phyloP scores from a whole-genome alignment of 306 rosid species.

The Prunus mongolica region DNA sequence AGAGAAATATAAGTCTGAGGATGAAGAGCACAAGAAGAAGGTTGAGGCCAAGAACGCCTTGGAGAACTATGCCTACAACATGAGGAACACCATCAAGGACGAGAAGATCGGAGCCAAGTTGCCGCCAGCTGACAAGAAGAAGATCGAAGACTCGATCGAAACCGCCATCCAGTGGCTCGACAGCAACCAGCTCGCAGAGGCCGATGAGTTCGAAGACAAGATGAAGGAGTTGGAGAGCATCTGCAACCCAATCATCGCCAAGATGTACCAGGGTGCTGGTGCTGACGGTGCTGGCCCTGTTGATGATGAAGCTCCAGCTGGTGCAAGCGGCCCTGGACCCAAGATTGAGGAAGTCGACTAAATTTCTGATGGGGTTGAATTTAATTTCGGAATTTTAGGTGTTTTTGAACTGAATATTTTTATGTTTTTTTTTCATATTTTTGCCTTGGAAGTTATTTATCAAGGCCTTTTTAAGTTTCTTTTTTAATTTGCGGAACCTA shows the following conservation, averaged over 20 bases:
- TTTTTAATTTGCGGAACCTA: background rate
- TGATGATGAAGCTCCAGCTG: conserved; percentile 48
- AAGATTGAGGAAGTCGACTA: conserved; percentile 80
- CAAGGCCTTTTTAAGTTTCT: background rate
- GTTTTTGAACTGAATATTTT: background rate
- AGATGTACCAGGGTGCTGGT: conserved; percentile 76
- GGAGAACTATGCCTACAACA: conserved; percentile 67
- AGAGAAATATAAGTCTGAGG: conserved; percentile 73
- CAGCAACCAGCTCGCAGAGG: conserved; percentile 59
- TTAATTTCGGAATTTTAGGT: background rate
- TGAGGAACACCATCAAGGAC: conserved; percentile 62
- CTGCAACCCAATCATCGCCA: conserved; percentile 73
- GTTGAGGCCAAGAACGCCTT: conserved; percentile 59
- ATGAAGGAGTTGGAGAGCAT: conserved; percentile 77
- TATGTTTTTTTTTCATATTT: background rate
- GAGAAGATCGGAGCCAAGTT: conserved; percentile 65
- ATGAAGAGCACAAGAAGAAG: conserved; percentile 69
- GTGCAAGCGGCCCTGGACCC: conserved; percentile 64
- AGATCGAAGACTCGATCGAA: conserved; percentile 63
- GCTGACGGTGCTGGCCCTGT: conserved; percentile 38
- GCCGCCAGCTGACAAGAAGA: conserved; percentile 54
- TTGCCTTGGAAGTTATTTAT: background rate
- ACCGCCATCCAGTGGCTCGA: conserved; percentile 67
- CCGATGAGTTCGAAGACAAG: conserved; percentile 70
- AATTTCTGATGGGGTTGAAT: background rate